Conservation (phyloP, 192 early-diverging fungal genomes). For the Bifiguratus adelaidae region DNA sequence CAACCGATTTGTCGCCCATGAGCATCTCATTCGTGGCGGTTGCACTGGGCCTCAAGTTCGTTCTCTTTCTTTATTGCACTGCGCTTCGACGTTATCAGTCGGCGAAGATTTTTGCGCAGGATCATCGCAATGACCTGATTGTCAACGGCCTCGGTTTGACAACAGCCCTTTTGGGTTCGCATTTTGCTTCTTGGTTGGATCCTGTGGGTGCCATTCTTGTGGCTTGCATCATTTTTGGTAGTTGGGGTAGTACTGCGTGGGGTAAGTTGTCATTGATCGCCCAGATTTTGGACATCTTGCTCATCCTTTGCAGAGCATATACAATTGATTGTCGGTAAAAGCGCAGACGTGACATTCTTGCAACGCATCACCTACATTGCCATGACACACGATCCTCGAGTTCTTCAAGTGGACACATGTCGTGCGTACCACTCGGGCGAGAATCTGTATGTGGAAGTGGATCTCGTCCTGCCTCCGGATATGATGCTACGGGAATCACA, state of each 20-base stretch:
- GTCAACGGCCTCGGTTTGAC: slow-evolving; percentile 62
- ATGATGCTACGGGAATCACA: slow-evolving; percentile 77
- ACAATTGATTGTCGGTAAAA: slow-evolving; percentile 70
- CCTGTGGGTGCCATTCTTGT: slow-evolving; percentile 60
- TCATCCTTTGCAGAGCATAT: slow-evolving; percentile 51
- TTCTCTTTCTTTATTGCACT: slow-evolving; percentile 60
- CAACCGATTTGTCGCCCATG: slow-evolving; percentile 30
- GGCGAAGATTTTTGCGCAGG: slow-evolving; percentile 52
- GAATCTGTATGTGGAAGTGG: slow-evolving; percentile 89
- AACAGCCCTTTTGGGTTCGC: slow-evolving; percentile 50
- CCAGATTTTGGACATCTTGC: not conserved
- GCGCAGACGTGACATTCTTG: slow-evolving; percentile 69
- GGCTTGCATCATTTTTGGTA: slow-evolving; percentile 53
- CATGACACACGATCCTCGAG: slow-evolving; percentile 55
- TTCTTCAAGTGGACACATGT: slow-evolving; percentile 66
- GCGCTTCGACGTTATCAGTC: slow-evolving; percentile 42
- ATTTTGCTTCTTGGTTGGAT: slow-evolving; percentile 57
- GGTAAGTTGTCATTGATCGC: slow-evolving; percentile 16
- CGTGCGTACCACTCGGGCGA: slow-evolving; percentile 84
- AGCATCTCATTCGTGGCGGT: slow-evolving; percentile 39
- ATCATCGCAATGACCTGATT: slow-evolving; percentile 68
- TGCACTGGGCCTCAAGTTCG: slow-evolving; percentile 50
- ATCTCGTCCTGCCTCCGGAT: slow-evolving; percentile 84
- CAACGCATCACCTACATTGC: slow-evolving; percentile 83
- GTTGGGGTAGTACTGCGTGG: slow-evolving; percentile 52